These are phyloP conservation scores for Herpetospermum pedunculosum DNA, from an alignment of 306 rosid genomes.

Conservation along the genomic window DNA sequence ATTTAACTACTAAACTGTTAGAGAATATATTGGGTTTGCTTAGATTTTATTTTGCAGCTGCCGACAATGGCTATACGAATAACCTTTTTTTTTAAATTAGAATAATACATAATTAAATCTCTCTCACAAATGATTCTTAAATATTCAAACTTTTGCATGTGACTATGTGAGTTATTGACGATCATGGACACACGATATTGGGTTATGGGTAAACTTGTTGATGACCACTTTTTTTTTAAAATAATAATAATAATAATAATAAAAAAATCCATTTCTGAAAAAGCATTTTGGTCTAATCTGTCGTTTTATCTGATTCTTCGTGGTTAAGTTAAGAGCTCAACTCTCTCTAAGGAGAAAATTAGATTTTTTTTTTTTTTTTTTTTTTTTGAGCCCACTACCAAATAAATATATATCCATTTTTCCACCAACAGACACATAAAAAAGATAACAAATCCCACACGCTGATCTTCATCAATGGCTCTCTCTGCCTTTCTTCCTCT, in stretches of 20 bases:
- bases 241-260: too few relatives aligned
- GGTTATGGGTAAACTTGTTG: not conserved
- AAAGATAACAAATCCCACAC: too few relatives aligned
- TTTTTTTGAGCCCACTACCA: too few relatives aligned
- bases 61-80: not conserved
- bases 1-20: not conserved
- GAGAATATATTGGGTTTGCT: not conserved
- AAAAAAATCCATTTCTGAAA: not conserved
- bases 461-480: too few relatives aligned
- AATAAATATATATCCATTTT: too few relatives aligned
- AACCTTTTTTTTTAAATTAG: not conserved
- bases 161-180: not conserved
- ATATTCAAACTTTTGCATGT: not conserved
- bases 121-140: not conserved
- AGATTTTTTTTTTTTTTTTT: too few relatives aligned
- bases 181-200: constrained; percentile 3
- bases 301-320: constrained; percentile 8
- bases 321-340: constrained; percentile 7
- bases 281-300: not conserved
- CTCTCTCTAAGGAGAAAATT: too few relatives aligned
- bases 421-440: too few relatives aligned
- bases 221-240: too few relatives aligned
- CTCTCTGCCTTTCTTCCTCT: too few relatives aligned
- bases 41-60: not conserved
- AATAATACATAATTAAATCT: not conserved